phyloP scores from a whole-genome alignment of 176 grass and related monocot genomes.

The Carex scoparia region DNA sequence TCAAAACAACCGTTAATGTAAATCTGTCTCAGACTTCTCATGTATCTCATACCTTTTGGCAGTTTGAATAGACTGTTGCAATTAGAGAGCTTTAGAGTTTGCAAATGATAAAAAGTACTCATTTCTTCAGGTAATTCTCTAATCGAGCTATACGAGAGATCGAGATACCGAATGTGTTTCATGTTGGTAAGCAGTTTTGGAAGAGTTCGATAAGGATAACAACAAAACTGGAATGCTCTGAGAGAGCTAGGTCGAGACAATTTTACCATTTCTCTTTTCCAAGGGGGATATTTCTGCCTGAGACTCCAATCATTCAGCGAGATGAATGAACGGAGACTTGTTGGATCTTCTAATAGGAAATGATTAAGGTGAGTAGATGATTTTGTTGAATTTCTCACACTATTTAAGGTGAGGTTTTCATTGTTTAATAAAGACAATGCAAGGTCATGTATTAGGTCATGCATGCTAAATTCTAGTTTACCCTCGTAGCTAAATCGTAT shows the following conservation, averaged over 20 bases:
- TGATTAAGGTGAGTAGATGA: neutral
- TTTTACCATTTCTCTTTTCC: neutral
- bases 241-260: neutral
- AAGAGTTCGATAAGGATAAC: neutral
- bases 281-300: no score
- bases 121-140: no score
- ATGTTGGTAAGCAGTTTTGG: neutral
- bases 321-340: neutral
- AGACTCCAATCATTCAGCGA: neutral
- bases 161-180: constrained; percentile 14
- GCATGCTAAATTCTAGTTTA: neutral
- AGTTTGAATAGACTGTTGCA: neutral
- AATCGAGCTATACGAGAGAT: neutral
- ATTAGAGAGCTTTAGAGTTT: neutral
- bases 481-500: no score
- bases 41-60: neutral
- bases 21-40: constrained; percentile 18
- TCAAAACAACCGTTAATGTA: neutral
- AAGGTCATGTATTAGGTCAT: constrained; percentile 32
- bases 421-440: neutral
- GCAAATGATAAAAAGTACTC: constrained; percentile 4
- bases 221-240: neutral
- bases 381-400: neutral
- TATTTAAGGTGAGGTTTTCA: neutral
- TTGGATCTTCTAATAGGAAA: neutral